These are phyloP conservation scores for Kuraishia molischiana DNA, from an alignment of 805 yeast species.

Conservation along the genomic window DNA sequence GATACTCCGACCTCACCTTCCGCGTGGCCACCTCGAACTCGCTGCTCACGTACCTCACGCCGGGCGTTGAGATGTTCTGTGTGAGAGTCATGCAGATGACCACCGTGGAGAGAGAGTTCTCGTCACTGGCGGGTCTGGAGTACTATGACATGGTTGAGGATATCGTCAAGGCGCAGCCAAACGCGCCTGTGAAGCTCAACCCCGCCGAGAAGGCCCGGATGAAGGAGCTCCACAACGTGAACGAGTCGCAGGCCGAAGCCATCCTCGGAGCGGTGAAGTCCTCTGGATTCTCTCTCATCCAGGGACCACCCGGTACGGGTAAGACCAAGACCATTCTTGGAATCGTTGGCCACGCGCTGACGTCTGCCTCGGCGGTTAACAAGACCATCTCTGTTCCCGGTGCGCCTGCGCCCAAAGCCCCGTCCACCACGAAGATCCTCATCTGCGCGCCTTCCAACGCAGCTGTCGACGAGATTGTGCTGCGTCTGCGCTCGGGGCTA, in stretches of 20 bases:
- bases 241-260: slow-evolving; percentile 87
- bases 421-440: slow-evolving; percentile 42
- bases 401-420: not conserved
- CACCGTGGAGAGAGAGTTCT: slow-evolving; percentile 87
- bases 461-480: slow-evolving; percentile 91
- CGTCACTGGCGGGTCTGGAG: slow-evolving; percentile 71
- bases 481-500: slow-evolving; percentile 73
- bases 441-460: slow-evolving; percentile 99
- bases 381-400: slow-evolving; percentile 5
- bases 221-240: slow-evolving; percentile 47
- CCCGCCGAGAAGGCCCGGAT: slow-evolving; percentile 29
- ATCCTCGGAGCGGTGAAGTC: slow-evolving; percentile 60
- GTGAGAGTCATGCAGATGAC: slow-evolving; percentile 79
- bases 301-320: slow-evolving; percentile 99
- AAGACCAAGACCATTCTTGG: slow-evolving; percentile 95
- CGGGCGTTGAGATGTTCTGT: slow-evolving; percentile 54
- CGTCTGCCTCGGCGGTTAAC: slow-evolving; percentile 14
- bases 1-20: slow-evolving; percentile 65
- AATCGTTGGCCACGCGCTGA: slow-evolving; percentile 68
- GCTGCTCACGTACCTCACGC: slow-evolving; percentile 46
- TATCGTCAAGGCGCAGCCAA: slow-evolving; percentile 60
- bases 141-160: slow-evolving; percentile 69
- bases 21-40: slow-evolving; percentile 49
- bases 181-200: slow-evolving; percentile 26
- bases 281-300: slow-evolving; percentile 82